Conservation (phyloP, 2,329 filamentous ascomycete genomes). For the Hypoxylon sp. region DNA sequence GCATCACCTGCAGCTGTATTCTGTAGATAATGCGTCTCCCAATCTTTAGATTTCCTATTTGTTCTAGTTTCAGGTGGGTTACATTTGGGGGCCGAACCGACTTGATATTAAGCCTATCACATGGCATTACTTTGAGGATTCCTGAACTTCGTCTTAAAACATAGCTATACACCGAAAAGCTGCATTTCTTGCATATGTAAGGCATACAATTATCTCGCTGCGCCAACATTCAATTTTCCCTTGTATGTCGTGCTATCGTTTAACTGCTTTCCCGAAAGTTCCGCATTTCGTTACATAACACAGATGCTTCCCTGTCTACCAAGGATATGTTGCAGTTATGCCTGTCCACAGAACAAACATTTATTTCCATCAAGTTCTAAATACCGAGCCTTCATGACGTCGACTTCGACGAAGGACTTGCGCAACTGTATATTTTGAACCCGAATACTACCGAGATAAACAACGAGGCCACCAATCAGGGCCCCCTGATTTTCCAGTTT, state of each 20-base stretch:
- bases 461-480: neutral
- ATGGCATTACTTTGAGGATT: slow-evolving; percentile 25
- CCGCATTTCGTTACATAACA: slow-evolving; percentile 3
- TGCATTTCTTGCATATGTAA: slow-evolving; percentile 34
- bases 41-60: slow-evolving; percentile 44
- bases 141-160: slow-evolving; percentile 16
- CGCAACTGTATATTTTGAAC: neutral
- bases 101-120: slow-evolving; percentile 44
- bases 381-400: neutral
- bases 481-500: neutral
- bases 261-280: neutral
- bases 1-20: slow-evolving; percentile 37
- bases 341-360: slow-evolving; percentile 1
- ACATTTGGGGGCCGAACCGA: slow-evolving; percentile 36
- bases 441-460: neutral
- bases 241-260: slow-evolving; percentile 3
- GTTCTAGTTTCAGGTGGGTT: slow-evolving; percentile 37
- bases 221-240: slow-evolving; percentile 9
- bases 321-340: slow-evolving; percentile 6
- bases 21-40: slow-evolving; percentile 43
- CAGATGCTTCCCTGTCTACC: neutral
- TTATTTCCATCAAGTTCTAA: neutral
- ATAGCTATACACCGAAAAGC: slow-evolving; percentile 40
- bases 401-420: neutral
- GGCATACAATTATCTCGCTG: slow-evolving; percentile 10